Conservation (phyloP, 495 filamentous ascomycete genomes). For the Neurospora hispaniola region DNA sequence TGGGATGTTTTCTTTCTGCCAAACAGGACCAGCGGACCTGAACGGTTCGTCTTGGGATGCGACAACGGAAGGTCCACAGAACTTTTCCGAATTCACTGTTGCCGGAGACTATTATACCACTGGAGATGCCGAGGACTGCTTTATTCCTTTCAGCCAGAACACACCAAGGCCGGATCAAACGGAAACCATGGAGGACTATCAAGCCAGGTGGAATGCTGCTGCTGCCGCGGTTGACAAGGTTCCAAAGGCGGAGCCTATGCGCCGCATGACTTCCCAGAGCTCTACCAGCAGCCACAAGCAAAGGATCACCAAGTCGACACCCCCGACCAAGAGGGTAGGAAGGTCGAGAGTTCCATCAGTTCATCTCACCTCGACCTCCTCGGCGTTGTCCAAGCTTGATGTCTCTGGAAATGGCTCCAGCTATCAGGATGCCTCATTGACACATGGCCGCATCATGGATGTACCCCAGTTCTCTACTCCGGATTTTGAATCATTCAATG, state of each 20-base stretch:
- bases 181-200: conserved; percentile 35
- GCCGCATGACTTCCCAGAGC: conserved; percentile 35
- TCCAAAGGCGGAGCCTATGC: conserved; percentile 36
- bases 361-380: conserved; percentile 28
- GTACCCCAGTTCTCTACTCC: conserved; percentile 34
- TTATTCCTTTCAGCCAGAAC: conserved; percentile 37
- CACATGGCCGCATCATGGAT: conserved; percentile 32
- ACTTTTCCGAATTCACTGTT: conserved; percentile 34
- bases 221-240: conserved; percentile 22
- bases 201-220: conserved; percentile 32
- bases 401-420: conserved; percentile 35
- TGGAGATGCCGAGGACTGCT: conserved; percentile 38
- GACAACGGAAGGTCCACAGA: conserved; percentile 43
- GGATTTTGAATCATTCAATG: conserved; percentile 34
- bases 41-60: conserved; percentile 40
- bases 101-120: conserved; percentile 20
- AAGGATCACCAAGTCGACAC: conserved; percentile 32
- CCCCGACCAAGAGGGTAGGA: conserved; percentile 26
- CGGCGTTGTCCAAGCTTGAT: conserved; percentile 38
- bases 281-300: conserved; percentile 39
- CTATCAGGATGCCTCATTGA: conserved; percentile 22
- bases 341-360: conserved; percentile 34
- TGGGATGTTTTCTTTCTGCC: conserved; percentile 43
- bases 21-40: conserved; percentile 42
- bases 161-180: conserved; percentile 39